Conservation (phyloP, 2,329 filamentous ascomycete species). For the Paecilomyces fulvus region DNA sequence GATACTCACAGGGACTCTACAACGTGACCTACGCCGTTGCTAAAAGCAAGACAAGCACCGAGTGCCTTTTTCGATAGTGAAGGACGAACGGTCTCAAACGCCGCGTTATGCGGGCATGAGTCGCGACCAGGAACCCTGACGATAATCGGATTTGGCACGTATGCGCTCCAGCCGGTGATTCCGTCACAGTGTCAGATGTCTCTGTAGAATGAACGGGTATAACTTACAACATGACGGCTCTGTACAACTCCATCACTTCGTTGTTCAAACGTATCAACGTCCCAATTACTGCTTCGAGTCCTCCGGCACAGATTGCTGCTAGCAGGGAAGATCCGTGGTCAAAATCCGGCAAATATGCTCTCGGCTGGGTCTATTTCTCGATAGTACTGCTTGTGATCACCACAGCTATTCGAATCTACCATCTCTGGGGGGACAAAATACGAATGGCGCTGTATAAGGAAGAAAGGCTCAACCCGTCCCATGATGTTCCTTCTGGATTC, state of each 20-base stretch:
- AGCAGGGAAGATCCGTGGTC: slow-evolving; percentile 65
- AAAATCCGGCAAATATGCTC: slow-evolving; percentile 73
- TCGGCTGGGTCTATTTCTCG: slow-evolving; percentile 84
- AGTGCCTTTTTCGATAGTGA: not conserved
- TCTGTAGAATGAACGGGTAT: not conserved
- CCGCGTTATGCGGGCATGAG: not conserved
- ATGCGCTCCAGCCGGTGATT: not conserved
- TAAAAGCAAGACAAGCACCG: not conserved
- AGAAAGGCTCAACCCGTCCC: slow-evolving; percentile 57
- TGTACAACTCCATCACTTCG: slow-evolving; percentile 12
- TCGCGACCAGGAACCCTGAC: not conserved
- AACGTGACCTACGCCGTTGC: not conserved
- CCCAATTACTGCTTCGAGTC: slow-evolving; percentile 47
- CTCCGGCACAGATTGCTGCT: slow-evolving; percentile 47
- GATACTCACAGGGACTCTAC: not conserved
- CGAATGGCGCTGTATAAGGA: slow-evolving; percentile 83
- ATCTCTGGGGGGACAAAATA: slow-evolving; percentile 90
- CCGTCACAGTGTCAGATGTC: not conserved
- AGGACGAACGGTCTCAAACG: not conserved
- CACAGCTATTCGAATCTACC: slow-evolving; percentile 65
- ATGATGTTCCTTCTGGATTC: slow-evolving; percentile 46
- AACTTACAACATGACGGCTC: slow-evolving; percentile 10
- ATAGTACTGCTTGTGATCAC: slow-evolving; percentile 62
- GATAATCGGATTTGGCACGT: not conserved
- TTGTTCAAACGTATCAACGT: slow-evolving; percentile 47